Conservation (phyloP, 306 rosid species). For the Pueraria montana region DNA sequence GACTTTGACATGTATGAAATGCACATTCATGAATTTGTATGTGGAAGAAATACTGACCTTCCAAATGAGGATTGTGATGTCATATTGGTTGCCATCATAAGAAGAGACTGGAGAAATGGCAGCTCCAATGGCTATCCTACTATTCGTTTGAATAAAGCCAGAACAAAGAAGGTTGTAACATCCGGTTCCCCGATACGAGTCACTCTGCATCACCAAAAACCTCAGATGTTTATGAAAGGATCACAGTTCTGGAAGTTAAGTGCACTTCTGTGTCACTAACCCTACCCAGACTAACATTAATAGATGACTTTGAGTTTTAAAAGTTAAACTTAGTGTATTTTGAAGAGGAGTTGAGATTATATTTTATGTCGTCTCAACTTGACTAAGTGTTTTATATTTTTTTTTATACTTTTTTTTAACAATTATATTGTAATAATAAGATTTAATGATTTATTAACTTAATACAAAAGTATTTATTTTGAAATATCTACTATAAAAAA, state of each 20-base stretch:
- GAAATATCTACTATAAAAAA: no score
- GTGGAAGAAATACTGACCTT: constrained; percentile 63
- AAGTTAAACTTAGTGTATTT: no score
- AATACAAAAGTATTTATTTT: no score
- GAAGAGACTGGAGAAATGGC: constrained; percentile 91
- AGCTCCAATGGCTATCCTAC: constrained; percentile 90
- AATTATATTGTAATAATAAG: no score
- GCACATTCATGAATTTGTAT: constrained; percentile 1
- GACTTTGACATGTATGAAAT: not conserved
- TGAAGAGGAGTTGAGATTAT: no score
- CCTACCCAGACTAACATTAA: no score
- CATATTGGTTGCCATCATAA: constrained; percentile 65
- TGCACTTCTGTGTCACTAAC: no score
- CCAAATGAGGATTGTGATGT: constrained; percentile 87
- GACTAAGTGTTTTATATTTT: no score
- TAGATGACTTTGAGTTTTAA: no score
- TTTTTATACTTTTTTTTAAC: no score
- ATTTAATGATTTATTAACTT: no score
- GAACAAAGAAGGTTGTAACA: constrained; percentile 95
- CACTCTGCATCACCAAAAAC: constrained; percentile 62
- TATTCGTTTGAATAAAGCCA: constrained; percentile 86
- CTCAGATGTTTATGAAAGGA: not conserved
- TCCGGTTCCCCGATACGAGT: constrained; percentile 82
- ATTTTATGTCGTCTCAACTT: no score
- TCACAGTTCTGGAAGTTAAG: not conserved